Percentiles rank a stretch among this genome's conserved stretches.
Conservation (phyloP, 176 grass and related monocot species). For the Elaeis guineensis region DNA sequence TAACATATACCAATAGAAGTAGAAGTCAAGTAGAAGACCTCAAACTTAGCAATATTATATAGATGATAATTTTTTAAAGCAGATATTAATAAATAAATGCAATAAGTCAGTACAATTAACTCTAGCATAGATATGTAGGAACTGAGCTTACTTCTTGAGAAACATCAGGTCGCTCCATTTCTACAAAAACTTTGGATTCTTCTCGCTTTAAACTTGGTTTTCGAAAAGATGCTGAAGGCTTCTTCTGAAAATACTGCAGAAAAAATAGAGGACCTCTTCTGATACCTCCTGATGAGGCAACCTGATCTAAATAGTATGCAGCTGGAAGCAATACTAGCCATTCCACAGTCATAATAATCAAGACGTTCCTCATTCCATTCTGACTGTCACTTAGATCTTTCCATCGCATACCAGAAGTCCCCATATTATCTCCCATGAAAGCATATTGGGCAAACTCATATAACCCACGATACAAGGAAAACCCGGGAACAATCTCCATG, state of each 20-base stretch:
- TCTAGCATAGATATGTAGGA: neutral
- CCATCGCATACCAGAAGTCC: slow-evolving; percentile 66
- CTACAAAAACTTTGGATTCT: slow-evolving; percentile 54
- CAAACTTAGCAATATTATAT: too few relatives aligned
- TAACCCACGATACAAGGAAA: slow-evolving; percentile 72
- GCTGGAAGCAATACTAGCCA: slow-evolving; percentile 55
- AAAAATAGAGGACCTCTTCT: slow-evolving; percentile 38
- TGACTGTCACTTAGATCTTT: slow-evolving; percentile 37
- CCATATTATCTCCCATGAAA: slow-evolving; percentile 37
- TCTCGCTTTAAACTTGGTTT: slow-evolving; percentile 39
- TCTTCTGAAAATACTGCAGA: slow-evolving; percentile 43
- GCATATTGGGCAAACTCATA: slow-evolving; percentile 71
- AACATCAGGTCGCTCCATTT: slow-evolving; percentile 55
- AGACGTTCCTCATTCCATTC: slow-evolving; percentile 56
- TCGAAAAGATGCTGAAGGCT: slow-evolving; percentile 12
- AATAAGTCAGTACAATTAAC: too few relatives aligned
- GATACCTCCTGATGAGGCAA: slow-evolving; percentile 21
- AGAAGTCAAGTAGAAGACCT: too few relatives aligned
- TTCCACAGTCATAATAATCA: slow-evolving; percentile 81
- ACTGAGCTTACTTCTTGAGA: slow-evolving; percentile 50
- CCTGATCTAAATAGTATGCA: slow-evolving; percentile 60
- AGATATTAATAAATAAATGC: too few relatives aligned
- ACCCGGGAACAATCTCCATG: slow-evolving; percentile 86
- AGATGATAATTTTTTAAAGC: too few relatives aligned
- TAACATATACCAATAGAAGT: too few relatives aligned